Base-by-base conservation (phyloP, 2,329 filamentous ascomycete species). In the Gyromitra esculenta region DNA sequence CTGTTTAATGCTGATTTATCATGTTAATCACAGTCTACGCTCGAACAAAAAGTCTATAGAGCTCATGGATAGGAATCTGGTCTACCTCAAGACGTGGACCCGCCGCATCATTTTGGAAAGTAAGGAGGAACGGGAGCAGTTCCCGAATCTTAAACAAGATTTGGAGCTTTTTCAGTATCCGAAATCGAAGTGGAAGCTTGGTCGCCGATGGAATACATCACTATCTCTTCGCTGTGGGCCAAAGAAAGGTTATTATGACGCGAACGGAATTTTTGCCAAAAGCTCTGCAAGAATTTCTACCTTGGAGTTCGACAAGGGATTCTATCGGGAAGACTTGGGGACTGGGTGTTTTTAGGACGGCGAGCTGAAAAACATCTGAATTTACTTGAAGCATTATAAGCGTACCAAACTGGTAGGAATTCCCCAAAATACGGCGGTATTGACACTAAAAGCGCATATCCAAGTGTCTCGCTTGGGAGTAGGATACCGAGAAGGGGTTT, bases 151-250 rank as follows among this genome's bases (percentile, higher is more conserved):
- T 43, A 15, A 62, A 3, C 15, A 62, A 31, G n/a, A 9, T 25
- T 43, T 62, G 37, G 57, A 62, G 37, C 57, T 43, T 62, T 62
- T 62, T 43, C 57, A 43, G 21, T 43, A 62, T 43, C 37, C 37
- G 57, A 41, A 5, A 43, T 43, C 39, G 11, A 41, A 11, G 6
- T 62, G 57, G 57, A 43, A 41, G 57, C 43, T 62, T 43, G 2
- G 35, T 9, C 35, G n/a, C 7, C 35, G 57, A 8, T 62, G 57
- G 57, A 62, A 62, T 18, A 62, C 57, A 11, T 62, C 57, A 4
- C 43, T 62, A 35, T 62, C 57, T 7, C 57, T 43, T 18, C 57
- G 57, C 13, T 62, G 37, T 41, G 57, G 57, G n/a, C 57, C 57
- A 43, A 41, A 37, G n/a, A 62, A 21, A n/a, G 57, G 57, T n/a